These are phyloP conservation scores for Fonsecaea multimorphosa DNA, from an alignment of 2,329 filamentous ascomycete species.

Conservation along the genomic window DNA sequence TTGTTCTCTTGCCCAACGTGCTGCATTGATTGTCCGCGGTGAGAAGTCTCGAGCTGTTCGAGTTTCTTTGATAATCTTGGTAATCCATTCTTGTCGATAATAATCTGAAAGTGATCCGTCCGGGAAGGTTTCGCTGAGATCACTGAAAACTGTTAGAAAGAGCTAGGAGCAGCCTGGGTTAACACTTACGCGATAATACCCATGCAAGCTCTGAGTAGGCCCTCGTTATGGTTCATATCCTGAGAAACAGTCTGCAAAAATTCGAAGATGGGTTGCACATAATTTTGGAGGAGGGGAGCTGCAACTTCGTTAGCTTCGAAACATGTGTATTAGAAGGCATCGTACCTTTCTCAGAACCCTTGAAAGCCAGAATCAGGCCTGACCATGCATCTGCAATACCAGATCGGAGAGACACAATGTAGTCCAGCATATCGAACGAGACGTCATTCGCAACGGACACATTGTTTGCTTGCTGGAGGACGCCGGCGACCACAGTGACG, in stretches of 20 bases:
- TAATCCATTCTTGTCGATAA: conserved; percentile 92
- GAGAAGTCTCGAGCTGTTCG: conserved; percentile 87
- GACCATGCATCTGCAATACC: conserved; percentile 99
- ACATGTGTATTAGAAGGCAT: conserved; percentile 20
- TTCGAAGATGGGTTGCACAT: conserved; percentile 83
- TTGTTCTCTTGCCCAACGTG: conserved; percentile 95
- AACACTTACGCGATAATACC: conserved; percentile 86
- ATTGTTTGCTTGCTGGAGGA: conserved; percentile 87
- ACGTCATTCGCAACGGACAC: conserved; percentile 80
- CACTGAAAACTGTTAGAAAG: conserved; percentile 63
- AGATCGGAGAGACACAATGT: conserved; percentile 90
- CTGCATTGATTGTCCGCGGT: conserved; percentile 85
- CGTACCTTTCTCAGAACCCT: conserved; percentile 61
- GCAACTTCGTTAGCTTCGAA: conserved; percentile 17
- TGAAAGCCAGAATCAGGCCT: conserved; percentile 94
- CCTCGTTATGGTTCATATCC: conserved; percentile 88
- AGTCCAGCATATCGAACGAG: conserved; percentile 95
- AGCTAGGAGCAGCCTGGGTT: background rate
- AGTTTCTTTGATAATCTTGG: conserved; percentile 86
- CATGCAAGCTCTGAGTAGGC: conserved; percentile 91
- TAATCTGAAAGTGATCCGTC: conserved; percentile 81
- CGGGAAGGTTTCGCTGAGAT: conserved; percentile 91
- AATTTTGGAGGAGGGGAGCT: conserved; percentile 67
- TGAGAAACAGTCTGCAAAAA: conserved; percentile 79
- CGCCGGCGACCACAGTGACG: conserved; percentile 86